Evolutionary conservation across 2,329 filamentous ascomycete genomes (phyloP), one percentile per base, ranked within the genome.

Genomic region (Penicillium sp.): DNA sequence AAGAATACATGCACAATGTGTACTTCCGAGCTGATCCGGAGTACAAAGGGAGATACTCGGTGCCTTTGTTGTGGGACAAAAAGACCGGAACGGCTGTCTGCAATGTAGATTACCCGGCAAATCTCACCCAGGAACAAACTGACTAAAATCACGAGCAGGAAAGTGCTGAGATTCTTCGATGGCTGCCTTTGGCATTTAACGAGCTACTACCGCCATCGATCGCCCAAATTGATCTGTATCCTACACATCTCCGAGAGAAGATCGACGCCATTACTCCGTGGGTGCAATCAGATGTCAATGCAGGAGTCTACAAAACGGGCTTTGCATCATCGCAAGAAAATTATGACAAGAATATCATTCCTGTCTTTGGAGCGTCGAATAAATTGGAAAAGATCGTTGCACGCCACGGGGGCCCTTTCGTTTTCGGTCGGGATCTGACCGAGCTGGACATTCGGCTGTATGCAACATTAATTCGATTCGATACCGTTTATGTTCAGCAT

Each of bases 11-110:
- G 59, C 82, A 86, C 61, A 81, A 87, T 59, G 60, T 87, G 2
- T 88, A 87, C 69, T 86, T 87, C 71, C 79, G 77, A 53, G 83
- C 81, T 2, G 83, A 87, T 60, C 74, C 79, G 10, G 75, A 79
- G 4, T 88, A 87, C 69, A 81, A 83, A 58, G 85, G 85, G 0
- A 75, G 81, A 18, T 87, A 86, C 67, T 81, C 77, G 7, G 85
- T 87, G 2, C 85, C 85, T 0, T 60, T 85, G 2, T 75, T 88
- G 0, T 88, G 84, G 85, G 85, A 87, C 65, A 84, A 77, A 64
- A 79, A 83, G 66, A 75, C 76, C 2, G 70, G 72, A 11, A 81
- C 77, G 0, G 80, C 83, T 4, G 84, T 87, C 43, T 85, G 83
- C 67, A 87, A 86, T 68, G 85, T 55, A 49, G 10, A 11, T 34